phyloP scores from a whole-genome alignment of 1,139 yeast species.

The Geotrichum histeridarum region DNA sequence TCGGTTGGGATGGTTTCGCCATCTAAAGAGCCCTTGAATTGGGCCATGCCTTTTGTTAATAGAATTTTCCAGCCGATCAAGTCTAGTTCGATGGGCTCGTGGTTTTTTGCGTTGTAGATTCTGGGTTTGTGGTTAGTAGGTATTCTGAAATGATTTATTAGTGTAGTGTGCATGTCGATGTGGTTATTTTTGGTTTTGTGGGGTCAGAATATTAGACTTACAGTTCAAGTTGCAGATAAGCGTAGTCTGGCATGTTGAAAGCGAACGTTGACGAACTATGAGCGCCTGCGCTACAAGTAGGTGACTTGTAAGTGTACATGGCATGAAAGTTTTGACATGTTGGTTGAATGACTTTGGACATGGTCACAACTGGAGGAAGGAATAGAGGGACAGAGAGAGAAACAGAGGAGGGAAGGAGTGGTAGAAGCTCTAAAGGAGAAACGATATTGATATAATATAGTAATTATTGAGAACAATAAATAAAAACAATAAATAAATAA shows the following conservation, averaged over 20 bases:
- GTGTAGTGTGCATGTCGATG: background rate
- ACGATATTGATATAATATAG: no score
- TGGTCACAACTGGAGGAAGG: background rate
- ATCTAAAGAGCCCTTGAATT: slow-evolving; percentile 38
- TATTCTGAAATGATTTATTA: background rate
- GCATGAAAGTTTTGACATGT: slow-evolving; percentile 13
- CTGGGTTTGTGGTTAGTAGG: background rate
- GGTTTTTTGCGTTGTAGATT: background rate
- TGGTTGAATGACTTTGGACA: slow-evolving; percentile 8
- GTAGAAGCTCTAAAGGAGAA: no score
- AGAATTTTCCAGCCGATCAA: slow-evolving; percentile 43
- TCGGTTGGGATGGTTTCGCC: slow-evolving; percentile 45
- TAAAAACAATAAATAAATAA: no score
- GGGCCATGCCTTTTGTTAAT: slow-evolving; percentile 36
- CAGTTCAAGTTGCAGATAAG: slow-evolving; percentile 38
- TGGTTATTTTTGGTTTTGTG: background rate
- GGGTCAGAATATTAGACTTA: slow-evolving; percentile 26
- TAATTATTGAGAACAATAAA: no score
- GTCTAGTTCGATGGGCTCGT: slow-evolving; percentile 31
- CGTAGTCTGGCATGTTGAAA: slow-evolving; percentile 37
- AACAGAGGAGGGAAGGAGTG: no score
- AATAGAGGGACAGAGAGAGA: no score
- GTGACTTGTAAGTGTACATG: slow-evolving; percentile 15
- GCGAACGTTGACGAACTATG: background rate
- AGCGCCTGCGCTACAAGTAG: background rate